These are phyloP conservation scores for Kluyveromyces starmeri DNA, from an alignment of 805 yeast species.

Conservation along the genomic window DNA sequence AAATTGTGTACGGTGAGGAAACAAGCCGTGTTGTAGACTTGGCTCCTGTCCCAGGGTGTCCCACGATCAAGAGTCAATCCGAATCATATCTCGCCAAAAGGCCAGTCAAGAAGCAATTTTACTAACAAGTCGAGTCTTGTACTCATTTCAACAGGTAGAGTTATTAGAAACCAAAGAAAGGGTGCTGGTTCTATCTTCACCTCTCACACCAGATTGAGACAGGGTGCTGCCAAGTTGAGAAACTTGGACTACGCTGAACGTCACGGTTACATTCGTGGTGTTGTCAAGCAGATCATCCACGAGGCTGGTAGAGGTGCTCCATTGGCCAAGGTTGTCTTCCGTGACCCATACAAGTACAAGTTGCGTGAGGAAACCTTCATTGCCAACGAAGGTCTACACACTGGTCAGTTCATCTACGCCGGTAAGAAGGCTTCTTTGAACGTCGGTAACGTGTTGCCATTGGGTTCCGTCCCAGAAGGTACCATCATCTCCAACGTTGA, in stretches of 20 bases:
- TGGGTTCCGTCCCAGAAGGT: conserved; percentile 98
- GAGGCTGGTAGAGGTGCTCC: conserved; percentile 99
- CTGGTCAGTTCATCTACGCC: conserved; percentile 98
- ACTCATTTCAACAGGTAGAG: conserved; percentile 77
- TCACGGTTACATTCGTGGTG: conserved; percentile 99
- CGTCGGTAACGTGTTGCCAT: conserved; percentile 95
- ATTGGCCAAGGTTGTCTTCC: conserved; percentile 96
- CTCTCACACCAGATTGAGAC: conserved; percentile 99
- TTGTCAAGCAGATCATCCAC: conserved; percentile 96
- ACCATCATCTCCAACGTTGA: conserved; percentile 97
- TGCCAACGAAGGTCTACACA: conserved; percentile 99
- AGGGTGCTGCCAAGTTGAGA: conserved; percentile 99
- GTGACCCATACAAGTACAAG: conserved; percentile 99
- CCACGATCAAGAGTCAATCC: too few relatives aligned
- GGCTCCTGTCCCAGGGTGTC: too few relatives aligned
- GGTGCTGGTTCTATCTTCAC: conserved; percentile 99
- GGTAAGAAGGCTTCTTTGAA: conserved; percentile 97
- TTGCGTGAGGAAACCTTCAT: conserved; percentile 97
- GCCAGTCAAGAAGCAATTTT: too few relatives aligned
- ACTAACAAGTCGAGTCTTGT: conserved; percentile 12
- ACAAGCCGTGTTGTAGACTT: too few relatives aligned
- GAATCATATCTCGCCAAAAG: too few relatives aligned
- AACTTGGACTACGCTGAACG: conserved; percentile 98
- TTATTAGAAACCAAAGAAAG: conserved; percentile 99
- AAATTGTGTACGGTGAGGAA: too few relatives aligned